Evolutionary conservation across 2,329 filamentous ascomycete genomes (phyloP).

Genomic region (Westerdykella aurantiaca): DNA sequence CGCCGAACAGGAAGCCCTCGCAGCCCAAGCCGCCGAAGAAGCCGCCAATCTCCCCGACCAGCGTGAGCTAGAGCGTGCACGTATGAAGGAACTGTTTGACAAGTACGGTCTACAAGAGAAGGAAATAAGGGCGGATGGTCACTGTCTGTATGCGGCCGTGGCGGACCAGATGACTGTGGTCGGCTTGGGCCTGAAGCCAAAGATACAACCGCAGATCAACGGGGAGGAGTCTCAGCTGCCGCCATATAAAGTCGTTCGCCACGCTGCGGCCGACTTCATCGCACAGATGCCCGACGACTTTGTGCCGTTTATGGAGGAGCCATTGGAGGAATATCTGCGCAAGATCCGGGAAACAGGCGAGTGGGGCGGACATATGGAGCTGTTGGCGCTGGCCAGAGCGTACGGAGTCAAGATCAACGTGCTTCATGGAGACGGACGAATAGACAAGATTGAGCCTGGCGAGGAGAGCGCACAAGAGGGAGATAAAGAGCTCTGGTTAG

Average conservation of each 20-base stretch:
- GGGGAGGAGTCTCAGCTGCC: constrained; percentile 11
- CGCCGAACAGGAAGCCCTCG: constrained; percentile 70
- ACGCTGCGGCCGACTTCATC: constrained; percentile 73
- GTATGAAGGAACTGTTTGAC: constrained; percentile 64
- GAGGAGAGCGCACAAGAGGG: constrained; percentile 35
- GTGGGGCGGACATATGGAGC: constrained; percentile 92
- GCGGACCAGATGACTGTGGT: constrained; percentile 68
- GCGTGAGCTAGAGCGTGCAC: constrained; percentile 39
- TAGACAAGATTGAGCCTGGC: constrained; percentile 64
- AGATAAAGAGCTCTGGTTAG: constrained; percentile 71
- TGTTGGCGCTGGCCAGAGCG: constrained; percentile 73
- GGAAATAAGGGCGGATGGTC: constrained; percentile 82
- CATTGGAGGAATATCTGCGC: constrained; percentile 63
- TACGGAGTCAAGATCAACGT: constrained; percentile 80
- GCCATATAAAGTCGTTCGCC: constrained; percentile 61
- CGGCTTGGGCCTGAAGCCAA: constrained; percentile 28
- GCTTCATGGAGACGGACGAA: constrained; percentile 71
- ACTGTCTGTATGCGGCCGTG: constrained; percentile 89
- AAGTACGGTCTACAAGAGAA: constrained; percentile 63
- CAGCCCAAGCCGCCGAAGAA: constrained; percentile 65
- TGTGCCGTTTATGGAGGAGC: constrained; percentile 78
- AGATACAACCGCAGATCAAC: constrained; percentile 27
- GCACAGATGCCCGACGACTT: constrained; percentile 70
- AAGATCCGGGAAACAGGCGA: constrained; percentile 84
- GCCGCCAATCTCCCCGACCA: constrained; percentile 48